Evolutionary conservation across 1,284 basidiomycete species (phyloP), one percentile per base, ranked within the genome.

Genomic region (Tetrapyrgos nigripes): DNA sequence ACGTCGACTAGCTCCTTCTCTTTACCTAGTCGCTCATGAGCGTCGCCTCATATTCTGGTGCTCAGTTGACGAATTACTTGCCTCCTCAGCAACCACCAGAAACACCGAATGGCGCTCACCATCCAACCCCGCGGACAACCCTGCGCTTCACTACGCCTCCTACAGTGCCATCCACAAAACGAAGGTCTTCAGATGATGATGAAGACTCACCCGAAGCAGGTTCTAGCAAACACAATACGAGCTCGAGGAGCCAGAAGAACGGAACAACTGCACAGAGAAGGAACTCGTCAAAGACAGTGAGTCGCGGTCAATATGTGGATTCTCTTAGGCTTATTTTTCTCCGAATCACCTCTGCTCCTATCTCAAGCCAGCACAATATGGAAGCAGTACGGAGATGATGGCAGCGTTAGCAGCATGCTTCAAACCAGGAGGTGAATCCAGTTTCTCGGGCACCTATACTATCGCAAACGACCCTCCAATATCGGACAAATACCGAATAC

Each of bases 401-500:
- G 19, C 53, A 21, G 37, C 51, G 13, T 33, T 62, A 28, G 37
- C 19, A 17, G 44, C 23, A 19, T 57, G 45, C 37, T 62, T 62
- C 45, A 50, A 43, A 47, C 23, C 26, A 17, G 23, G 37, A 1
- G 49, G 51, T 28, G 28, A 60, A 13, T 55, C 55, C 8, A 53
- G 49, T 40, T 64, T 64, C 35, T 40, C 55, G 11, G 58, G 60
- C 46, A 62, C 40, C 37, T 64, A 59, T 46, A 44, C 48, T 24
- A 47, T 55, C 29, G 23, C 72, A 10, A 57, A 70, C 17, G 74
- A 75, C 48, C 55, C 66, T 27, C 64, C 66, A 11, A 63, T 74
- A 45, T 62, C 70, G 11, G 79, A 81, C 62, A 79, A 79, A 59
- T 68, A 76, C 53, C 73, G 76, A 3, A 75, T 80, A 24, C 76